phyloP scores from a whole-genome alignment of 108 stramenopile genomes.

The Chaetoceros muelleri region DNA sequence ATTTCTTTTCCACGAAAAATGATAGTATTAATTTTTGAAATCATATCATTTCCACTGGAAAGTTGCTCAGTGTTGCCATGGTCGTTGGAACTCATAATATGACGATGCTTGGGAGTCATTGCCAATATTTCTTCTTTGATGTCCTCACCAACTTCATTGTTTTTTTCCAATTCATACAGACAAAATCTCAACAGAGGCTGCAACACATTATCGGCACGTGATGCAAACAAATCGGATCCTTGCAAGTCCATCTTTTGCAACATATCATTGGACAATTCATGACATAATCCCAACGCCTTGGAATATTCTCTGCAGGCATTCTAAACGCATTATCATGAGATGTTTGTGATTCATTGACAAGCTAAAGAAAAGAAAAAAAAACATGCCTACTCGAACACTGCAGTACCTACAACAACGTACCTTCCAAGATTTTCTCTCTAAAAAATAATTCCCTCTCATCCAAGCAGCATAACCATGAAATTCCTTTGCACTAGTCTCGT shows the following conservation, averaged over 20 bases:
- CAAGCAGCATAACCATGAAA: constrained; percentile 50
- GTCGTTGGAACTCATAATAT: constrained; percentile 1
- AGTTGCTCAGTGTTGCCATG: neutral
- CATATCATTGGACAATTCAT: neutral
- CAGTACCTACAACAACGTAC: constrained; percentile 11
- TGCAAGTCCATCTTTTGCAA: too few species aligned
- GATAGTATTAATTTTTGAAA: constrained; percentile 4
- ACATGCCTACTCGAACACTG: neutral
- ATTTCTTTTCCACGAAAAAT: constrained; percentile 56
- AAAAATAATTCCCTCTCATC: constrained; percentile 59
- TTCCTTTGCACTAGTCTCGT: constrained; percentile 44
- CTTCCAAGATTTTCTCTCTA: constrained; percentile 36
- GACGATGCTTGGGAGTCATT: constrained; percentile 10
- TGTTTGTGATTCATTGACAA: neutral
- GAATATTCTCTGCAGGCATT: constrained; percentile 40
- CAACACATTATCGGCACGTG: constrained; percentile 57
- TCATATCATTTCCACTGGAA: neutral
- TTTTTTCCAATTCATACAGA: constrained; percentile 54
- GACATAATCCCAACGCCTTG: constrained; percentile 31
- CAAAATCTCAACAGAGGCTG: constrained; percentile 63
- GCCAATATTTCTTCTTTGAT: constrained; percentile 15
- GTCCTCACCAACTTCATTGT: too few species aligned
- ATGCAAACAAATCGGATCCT: constrained; percentile 49
- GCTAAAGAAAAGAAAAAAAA: neutral
- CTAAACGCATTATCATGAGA: constrained; percentile 11